These are phyloP conservation scores for Ashbya aceris DNA, from an alignment of 1,139 yeast genomes.

Conservation along the genomic window DNA sequence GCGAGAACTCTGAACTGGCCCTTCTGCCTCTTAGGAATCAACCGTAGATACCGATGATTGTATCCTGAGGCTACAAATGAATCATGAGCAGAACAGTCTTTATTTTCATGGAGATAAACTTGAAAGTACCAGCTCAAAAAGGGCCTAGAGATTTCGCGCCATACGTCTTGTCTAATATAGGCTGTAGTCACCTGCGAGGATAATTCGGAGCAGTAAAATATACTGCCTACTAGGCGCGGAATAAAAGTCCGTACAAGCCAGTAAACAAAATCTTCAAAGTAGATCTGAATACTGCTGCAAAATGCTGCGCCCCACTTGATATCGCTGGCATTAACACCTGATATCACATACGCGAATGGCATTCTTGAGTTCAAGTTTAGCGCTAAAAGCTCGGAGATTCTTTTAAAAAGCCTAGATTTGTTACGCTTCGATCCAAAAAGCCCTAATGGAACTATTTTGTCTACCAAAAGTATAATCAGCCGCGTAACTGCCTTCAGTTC, in stretches of 20 bases:
- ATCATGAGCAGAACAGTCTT: constrained; percentile 23
- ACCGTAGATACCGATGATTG: constrained; percentile 34
- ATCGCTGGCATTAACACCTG: constrained; percentile 33
- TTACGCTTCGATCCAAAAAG: constrained; percentile 50
- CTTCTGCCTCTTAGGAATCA: constrained; percentile 46
- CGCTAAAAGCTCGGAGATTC: constrained; percentile 35
- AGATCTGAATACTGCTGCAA: constrained; percentile 31
- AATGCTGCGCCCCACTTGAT: constrained; percentile 37
- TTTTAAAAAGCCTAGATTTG: constrained; percentile 34
- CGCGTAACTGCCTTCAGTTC: constrained; percentile 29
- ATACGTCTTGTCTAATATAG: constrained; percentile 52
- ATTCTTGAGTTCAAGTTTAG: constrained; percentile 32
- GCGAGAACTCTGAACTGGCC: constrained; percentile 51
- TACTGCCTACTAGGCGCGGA: constrained; percentile 39
- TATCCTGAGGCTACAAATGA: constrained; percentile 19
- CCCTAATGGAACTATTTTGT: constrained; percentile 43
- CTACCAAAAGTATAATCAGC: constrained; percentile 36
- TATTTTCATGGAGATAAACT: constrained; percentile 27
- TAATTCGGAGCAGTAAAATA: constrained; percentile 62
- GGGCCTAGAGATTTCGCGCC: constrained; percentile 40
- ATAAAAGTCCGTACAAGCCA: constrained; percentile 54
- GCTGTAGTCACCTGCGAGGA: constrained; percentile 34
- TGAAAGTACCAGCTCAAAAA: constrained; percentile 37
- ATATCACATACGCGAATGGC: constrained; percentile 24
- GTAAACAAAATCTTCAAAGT: constrained; percentile 31